Evolutionary conservation across 2,329 filamentous ascomycete genomes (phyloP), one percentile per base, ranked within the genome.

Genomic region (Colletotrichum melonis): DNA sequence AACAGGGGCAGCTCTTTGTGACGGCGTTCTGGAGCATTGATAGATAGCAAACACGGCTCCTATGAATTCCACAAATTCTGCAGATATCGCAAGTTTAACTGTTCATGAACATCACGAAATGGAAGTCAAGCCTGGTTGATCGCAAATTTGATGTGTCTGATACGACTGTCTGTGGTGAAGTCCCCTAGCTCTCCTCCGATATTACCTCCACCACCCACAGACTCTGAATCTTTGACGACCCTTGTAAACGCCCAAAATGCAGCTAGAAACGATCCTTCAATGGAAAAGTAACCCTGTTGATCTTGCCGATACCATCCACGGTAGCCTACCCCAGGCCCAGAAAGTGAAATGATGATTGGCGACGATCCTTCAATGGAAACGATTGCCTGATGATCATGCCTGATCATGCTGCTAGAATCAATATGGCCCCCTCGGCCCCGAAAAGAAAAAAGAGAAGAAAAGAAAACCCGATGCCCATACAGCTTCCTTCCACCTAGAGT

Each of bases 1-100:
- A 66, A 59, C 4, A 19, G 62, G 12, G 70, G 70, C 9, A 65
- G 65, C 1, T 22, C 24, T 24, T 24, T 73, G 7, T 74, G 46
- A 74, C 5, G n/a, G 9, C 24, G 3, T 3, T 1, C 14, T 4
- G 38, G 14, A 5, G 38, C 38, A 42, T 16, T 16, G 19, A 7
- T 16, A 42, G 16, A 42, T 19, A 4, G 19, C 42, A 49, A 19
- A 49, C 42, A 49, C 2, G 14, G 14, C 6, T 19, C 19, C n/a
- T 7, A 9, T 4, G 3, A n/a, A 49, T n/a, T n/a, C 19, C 16
- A 49, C 42, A 49, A 7, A n/a, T 49, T 49, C 42, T 19, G 16
- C 42, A 49, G 42, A 19, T 49, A 19, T n/a, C 42, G 8, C 42
- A n/a, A 4, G 42, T n/a, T n/a, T n/a, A 19, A 49, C 42, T 49